A percentile compares a stretch with the other conserved stretches of the same genome.
phyloP scores from a whole-genome alignment of 75 land plant genomes.

The Isoetes taiwanensis region DNA sequence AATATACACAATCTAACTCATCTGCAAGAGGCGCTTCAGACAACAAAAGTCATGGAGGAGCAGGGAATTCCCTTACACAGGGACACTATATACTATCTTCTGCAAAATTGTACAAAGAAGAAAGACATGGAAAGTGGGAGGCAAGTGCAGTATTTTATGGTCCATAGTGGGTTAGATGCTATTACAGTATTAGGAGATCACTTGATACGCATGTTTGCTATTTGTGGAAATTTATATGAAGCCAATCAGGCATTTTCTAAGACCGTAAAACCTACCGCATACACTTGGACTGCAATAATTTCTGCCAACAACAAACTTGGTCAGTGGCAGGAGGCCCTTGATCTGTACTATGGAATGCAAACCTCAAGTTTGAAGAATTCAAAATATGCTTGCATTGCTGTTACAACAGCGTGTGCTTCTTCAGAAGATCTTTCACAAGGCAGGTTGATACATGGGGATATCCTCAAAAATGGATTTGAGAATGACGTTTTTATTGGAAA shows the following conservation, averaged over 20 bases:
- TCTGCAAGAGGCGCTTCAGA: no score
- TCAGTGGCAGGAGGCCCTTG: no score
- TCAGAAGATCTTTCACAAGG: no score
- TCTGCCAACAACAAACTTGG: no score
- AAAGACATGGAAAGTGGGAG: not conserved
- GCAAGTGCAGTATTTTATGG: not conserved
- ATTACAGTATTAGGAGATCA: slow-evolving; percentile 6
- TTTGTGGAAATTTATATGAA: not conserved
- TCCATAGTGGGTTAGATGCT: not conserved
- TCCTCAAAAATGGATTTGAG: slow-evolving; percentile 21
- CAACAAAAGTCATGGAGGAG: not conserved
- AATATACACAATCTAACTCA: no score
- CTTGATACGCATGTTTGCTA: not conserved
- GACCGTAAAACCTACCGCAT: no score
- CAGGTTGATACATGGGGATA: slow-evolving; percentile 36
- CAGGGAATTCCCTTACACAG: not conserved
- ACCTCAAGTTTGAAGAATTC: no score
- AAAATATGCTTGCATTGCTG: no score
- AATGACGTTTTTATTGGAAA: slow-evolving; percentile 19
- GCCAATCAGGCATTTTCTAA: not conserved
- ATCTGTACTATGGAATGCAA: no score
- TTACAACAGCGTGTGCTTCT: no score
- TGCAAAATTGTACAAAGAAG: not conserved
- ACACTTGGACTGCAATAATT: no score
- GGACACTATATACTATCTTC: not conserved